Evolutionary conservation across 345 rosid species (phyloP), one percentile per base, ranked within the genome.

Genomic region (Schrenkiella parvula): DNA sequence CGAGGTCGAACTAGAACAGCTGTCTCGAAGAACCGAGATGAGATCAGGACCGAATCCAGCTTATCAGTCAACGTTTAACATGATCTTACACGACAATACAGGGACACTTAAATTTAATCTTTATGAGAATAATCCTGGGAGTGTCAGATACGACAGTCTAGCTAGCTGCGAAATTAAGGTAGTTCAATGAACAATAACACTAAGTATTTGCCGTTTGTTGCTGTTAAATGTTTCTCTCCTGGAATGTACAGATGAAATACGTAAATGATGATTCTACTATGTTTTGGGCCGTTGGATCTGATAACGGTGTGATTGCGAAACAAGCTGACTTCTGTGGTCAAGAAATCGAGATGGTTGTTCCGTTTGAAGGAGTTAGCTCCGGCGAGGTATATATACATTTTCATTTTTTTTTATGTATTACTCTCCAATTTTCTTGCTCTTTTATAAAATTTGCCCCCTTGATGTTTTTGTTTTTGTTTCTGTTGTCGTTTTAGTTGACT

Each of bases 161-260:
- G 83, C 87, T 65, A 91, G 92, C 77, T 95, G 96, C n/a, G 96
- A 95, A 80, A 81, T 95, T 54, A 95, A 95, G 97, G 97, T 93
- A 84, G 52, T 8, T 6, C 2, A 35, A 22, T 28, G 14, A 55
- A 38, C n/a, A 3, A 25, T 17, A 3, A 31, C 5, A 21, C 58
- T 29, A 56, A 23, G 32, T 68, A 50, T 11, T 25, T 61, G 1
- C 71, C 8, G 23, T 43, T 44, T 10, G 12, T 28, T 15, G 22
- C 37, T 11, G 21, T 53, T 29, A 4, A 46, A 50, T 23, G 67
- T 50, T 56, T 46, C 35, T 25, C 47, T 61, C 50, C 58, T 56
- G 57, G 46, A 34, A 58, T 77, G 75, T 42, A 72, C 78, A 93
- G 98, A 55, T 88, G 78, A 91, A 72, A 80, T 95, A 95, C 47